Evolutionary conservation across 1,139 yeast species (phyloP).

Genomic region (Zygosaccharomyces pseudobailii): DNA sequence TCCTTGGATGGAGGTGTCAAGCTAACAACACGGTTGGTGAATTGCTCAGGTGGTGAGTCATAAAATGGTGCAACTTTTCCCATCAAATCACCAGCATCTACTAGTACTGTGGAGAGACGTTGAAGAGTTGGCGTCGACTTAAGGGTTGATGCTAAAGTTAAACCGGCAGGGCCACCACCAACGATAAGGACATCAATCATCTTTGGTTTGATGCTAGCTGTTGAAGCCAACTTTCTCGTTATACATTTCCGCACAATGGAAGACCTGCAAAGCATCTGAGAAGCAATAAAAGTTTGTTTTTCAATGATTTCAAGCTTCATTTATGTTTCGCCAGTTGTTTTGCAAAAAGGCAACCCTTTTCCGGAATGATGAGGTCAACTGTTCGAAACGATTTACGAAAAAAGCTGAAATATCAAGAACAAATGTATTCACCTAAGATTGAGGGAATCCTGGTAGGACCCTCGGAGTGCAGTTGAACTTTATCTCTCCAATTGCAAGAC

Average conservation of each 20-base stretch:
- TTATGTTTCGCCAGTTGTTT: not conserved
- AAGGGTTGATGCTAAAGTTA: conserved; percentile 76
- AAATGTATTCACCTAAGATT: no score
- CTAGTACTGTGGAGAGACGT: conserved; percentile 57
- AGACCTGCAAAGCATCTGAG: not conserved
- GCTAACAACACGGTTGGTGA: conserved; percentile 79
- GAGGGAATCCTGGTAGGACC: no score
- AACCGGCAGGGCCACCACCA: conserved; percentile 98
- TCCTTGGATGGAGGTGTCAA: conserved; percentile 76
- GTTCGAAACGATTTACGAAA: not conserved
- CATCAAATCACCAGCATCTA: conserved; percentile 66
- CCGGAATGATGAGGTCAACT: not conserved
- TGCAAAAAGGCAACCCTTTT: conserved; percentile 3
- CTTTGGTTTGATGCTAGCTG: conserved; percentile 13
- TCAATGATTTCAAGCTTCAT: not conserved
- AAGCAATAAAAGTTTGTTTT: not conserved
- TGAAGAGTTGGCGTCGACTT: conserved; percentile 59
- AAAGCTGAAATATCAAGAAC: not conserved
- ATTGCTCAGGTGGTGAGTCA: conserved; percentile 50
- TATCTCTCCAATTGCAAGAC: no score
- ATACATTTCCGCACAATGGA: not conserved
- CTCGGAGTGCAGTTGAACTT: no score
- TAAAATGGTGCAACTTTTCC: conserved; percentile 47
- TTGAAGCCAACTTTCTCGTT: conserved; percentile 9
- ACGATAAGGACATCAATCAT: conserved; percentile 70